phyloP scores from a whole-genome alignment of 2,329 filamentous ascomycete genomes.

The Talaromyces sp. region DNA sequence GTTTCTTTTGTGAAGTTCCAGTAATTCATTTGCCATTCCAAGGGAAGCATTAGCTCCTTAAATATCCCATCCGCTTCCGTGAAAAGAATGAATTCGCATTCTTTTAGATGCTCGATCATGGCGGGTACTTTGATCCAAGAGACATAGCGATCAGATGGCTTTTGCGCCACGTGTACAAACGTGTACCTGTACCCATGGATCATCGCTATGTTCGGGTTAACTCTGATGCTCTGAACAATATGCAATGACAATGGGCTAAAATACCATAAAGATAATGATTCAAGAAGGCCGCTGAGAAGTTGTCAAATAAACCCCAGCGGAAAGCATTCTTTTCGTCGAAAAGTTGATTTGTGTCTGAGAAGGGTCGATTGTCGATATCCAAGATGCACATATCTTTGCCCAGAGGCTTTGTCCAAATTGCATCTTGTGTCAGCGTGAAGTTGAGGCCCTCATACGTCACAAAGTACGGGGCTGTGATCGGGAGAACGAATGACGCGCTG shows the following conservation, averaged over 20 bases:
- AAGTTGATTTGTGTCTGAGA: conserved; percentile 1
- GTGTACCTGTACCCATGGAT: conserved; percentile 5
- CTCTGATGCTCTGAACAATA: neutral
- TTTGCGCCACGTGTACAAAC: neutral
- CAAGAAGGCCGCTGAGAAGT: neutral
- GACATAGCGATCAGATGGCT: conserved; percentile 1
- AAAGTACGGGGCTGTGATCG: conserved; percentile 3
- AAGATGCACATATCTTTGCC: conserved; percentile 4
- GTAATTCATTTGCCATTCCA: conserved; percentile 7
- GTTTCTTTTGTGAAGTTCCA: conserved; percentile 1
- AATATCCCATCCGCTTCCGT: conserved; percentile 2
- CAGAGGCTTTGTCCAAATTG: conserved; percentile 2
- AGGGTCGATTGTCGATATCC: conserved; percentile 2
- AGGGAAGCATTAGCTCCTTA: neutral
- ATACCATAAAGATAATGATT: conserved; percentile 6
- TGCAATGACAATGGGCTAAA: neutral
- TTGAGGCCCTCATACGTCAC: conserved; percentile 3
- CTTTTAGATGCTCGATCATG: conserved; percentile 4
- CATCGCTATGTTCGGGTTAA: conserved; percentile 1
- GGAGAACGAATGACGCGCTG: conserved; percentile 1
- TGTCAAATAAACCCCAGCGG: conserved; percentile 2
- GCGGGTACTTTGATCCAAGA: conserved; percentile 5
- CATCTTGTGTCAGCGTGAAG: neutral
- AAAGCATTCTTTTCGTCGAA: neutral
- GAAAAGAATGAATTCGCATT: conserved; percentile 2